These are phyloP conservation scores for Entamoeba dispar DNA, from an alignment of 208 protist genomes.

Conservation along the genomic window DNA sequence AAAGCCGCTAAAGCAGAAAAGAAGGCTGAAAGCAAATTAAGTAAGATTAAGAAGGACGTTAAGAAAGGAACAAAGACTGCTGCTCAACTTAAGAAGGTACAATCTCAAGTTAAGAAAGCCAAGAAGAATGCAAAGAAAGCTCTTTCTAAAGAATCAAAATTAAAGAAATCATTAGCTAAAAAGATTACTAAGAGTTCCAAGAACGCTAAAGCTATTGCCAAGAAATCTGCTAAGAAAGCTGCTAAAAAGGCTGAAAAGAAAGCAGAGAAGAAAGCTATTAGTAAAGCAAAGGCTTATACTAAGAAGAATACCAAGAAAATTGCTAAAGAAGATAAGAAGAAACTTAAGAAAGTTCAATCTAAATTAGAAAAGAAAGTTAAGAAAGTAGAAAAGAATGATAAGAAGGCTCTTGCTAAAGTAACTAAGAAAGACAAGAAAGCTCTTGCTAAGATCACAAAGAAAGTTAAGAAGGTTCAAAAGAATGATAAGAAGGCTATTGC, in stretches of 20 bases:
- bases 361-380: neutral
- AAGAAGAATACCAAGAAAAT: neutral
- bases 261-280: neutral
- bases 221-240: neutral
- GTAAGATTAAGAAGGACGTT: neutral
- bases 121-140: neutral
- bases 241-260: neutral
- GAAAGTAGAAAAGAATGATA: neutral
- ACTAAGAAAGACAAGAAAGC: neutral
- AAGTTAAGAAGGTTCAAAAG: neutral
- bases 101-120: neutral
- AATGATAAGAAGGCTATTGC: neutral
- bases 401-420: neutral
- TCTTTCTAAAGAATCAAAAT: neutral
- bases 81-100: neutral
- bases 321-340: neutral
- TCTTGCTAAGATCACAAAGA: neutral
- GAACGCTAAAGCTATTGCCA: neutral
- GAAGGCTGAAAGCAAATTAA: neutral
- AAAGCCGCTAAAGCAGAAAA: neutral
- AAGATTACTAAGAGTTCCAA: neutral
- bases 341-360: neutral
- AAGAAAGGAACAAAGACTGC: neutral
- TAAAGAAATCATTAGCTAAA: neutral
- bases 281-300: neutral